Evolutionary conservation across 768 basidiomycete genomes (phyloP).

Genomic region (Tephrocybe sp.): DNA sequence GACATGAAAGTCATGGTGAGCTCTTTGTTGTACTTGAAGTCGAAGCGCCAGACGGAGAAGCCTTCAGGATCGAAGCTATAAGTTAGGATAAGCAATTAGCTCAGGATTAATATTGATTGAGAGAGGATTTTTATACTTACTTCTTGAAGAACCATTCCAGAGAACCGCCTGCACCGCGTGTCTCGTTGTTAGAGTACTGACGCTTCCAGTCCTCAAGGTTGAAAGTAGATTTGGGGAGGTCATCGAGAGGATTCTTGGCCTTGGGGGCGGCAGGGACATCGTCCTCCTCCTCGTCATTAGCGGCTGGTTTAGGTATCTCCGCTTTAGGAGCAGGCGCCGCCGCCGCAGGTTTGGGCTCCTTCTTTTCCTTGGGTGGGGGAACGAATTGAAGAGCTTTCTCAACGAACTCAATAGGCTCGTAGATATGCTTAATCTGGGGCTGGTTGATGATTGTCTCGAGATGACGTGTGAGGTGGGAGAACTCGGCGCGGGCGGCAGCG

Average conservation of each 20-base stretch:
- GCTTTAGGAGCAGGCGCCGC: conserved; percentile 47
- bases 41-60: conserved; percentile 87
- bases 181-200: conserved; percentile 96
- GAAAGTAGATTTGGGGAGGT: conserved; percentile 81
- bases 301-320: conserved; percentile 83
- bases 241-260: conserved; percentile 91
- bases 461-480: conserved; percentile 78
- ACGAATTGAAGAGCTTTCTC: conserved; percentile 72
- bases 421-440: conserved; percentile 65
- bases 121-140: conserved; percentile 53
- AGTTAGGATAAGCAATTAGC: not conserved
- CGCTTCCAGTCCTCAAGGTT: conserved; percentile 97
- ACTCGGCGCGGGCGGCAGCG: conserved; percentile 56
- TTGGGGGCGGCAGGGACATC: conserved; percentile 77
- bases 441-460: conserved; percentile 87
- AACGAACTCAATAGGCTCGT: conserved; percentile 52
- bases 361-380: conserved; percentile 77
- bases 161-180: conserved; percentile 76
- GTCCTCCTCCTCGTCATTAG: conserved; percentile 83
- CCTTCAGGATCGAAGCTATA: conserved; percentile 87
- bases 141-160: conserved; percentile 97
- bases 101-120: not conserved
- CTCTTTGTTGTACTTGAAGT: conserved; percentile 96
- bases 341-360: conserved; percentile 55
- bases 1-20: conserved; percentile 94